A percentile compares a stretch with the other conserved stretches of the same genome.
Evolutionary conservation across 176 grass and related monocot genomes (phyloP).

Genomic region (Aegilops longissima): DNA sequence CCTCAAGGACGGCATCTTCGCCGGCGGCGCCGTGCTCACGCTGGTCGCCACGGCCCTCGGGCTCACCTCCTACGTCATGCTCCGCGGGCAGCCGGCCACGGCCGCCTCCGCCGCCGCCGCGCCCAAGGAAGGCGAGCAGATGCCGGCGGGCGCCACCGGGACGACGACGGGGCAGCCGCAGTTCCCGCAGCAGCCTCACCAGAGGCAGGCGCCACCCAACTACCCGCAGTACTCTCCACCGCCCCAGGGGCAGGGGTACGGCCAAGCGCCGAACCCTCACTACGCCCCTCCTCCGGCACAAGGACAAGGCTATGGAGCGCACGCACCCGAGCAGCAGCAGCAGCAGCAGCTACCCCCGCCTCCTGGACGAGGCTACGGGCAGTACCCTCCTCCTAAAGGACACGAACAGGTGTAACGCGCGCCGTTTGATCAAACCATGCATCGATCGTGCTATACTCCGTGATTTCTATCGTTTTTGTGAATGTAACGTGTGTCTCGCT

Average conservation of each 20-base stretch:
- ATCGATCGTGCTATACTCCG: too few relatives aligned
- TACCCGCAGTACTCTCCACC: not conserved
- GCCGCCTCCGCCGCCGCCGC: not conserved
- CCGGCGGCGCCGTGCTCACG: slow-evolving; percentile 13
- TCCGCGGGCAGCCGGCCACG: not conserved
- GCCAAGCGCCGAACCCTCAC: not conserved
- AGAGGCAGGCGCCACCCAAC: not conserved
- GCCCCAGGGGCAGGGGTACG: not conserved
- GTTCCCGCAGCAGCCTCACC: not conserved
- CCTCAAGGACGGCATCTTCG: slow-evolving; percentile 31
- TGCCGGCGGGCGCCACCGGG: not conserved
- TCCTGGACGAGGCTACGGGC: not conserved
- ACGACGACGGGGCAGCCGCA: not conserved
- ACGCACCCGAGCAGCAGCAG: not conserved
- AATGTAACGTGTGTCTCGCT: not conserved
- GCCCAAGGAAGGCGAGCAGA: not conserved
- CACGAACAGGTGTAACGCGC: not conserved
- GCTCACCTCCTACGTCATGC: slow-evolving; percentile 27
- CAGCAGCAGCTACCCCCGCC: not conserved
- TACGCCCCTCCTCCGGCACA: not conserved
- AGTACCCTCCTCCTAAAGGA: not conserved
- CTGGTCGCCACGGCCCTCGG: slow-evolving; percentile 25
- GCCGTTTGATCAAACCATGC: not conserved
- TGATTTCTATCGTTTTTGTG: not conserved
- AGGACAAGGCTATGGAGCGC: not conserved